Evolutionary conservation across 140 eudicot genomes (phyloP), one percentile per base, ranked within the genome.

Genomic region (Senecio squalidus): DNA sequence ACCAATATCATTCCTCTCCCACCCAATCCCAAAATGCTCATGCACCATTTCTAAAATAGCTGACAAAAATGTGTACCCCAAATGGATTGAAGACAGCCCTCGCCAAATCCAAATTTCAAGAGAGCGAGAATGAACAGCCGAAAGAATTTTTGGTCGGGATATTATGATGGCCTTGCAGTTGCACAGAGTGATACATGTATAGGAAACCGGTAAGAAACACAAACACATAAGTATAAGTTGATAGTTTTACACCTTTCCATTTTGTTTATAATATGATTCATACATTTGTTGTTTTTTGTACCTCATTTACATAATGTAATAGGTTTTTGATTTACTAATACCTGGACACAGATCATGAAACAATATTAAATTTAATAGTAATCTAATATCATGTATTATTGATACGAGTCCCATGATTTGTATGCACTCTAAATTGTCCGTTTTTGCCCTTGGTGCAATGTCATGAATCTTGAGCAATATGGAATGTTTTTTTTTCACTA

Each of bases 21-120:
- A 89, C 68, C 97, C 97, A 1, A 46, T 89, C 23, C 95, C 93
- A 5, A 89, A 85, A 76, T 89, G 97, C 71, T 85, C 87, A 30
- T 89, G 97, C 60, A 62, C 77, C 28, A 68, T 78, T 23, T 23
- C 74, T 9, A 81, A 73, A 73, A 59, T 78, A 15, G 69, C 68
- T n/a, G 75, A 52, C 18, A 74, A 67, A 4, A 82, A 82, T 10
- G 74, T 78, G 53, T 90, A 95, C 69, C 95, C 95, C 16, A 72
- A 59, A 30, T 74, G 86, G 83, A 77, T 89, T 33, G 78, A 75
- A 30, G 65, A 66, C 47, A 68, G 81, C n/a, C 28, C 58, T 66
- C 5, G 25, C 34, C 15, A 66, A 73, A 49, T 55, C n/a, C n/a
- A n/a, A n/a, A n/a, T n/a, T n/a, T n/a, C n/a, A n/a, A n/a, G n/a